These are phyloP conservation scores for Catunica adiposa DNA, from an alignment of 2,329 filamentous ascomycete species.

Conservation along the genomic window DNA sequence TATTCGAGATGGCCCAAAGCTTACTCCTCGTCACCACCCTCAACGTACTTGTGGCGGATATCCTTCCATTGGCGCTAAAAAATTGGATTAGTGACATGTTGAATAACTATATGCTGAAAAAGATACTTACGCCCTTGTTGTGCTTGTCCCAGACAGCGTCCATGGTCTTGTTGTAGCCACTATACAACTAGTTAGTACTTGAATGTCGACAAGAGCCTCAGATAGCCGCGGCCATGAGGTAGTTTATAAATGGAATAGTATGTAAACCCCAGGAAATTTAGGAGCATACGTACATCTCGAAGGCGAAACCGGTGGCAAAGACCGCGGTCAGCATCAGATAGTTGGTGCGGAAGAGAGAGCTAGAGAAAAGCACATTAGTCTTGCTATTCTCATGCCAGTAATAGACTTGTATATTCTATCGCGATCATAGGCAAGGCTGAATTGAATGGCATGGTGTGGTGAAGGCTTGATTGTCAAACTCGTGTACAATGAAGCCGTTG, in stretches of 20 bases:
- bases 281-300: constrained; percentile 76
- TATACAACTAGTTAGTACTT: constrained; percentile 24
- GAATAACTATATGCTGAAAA: neutral
- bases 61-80: constrained; percentile 97
- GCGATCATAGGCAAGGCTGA: no score
- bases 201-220: neutral
- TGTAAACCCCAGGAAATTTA: no score
- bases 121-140: constrained; percentile 70
- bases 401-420: no score
- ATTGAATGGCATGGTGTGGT: no score
- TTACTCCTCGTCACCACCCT: constrained; percentile 48
- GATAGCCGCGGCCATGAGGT: neutral
- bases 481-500: no score
- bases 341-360: constrained; percentile 74
- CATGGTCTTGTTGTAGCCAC: constrained; percentile 66
- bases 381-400: no score
- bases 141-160: constrained; percentile 79
- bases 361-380: constrained; percentile 25
- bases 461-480: no score
- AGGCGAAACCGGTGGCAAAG: constrained; percentile 74
- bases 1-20: constrained; percentile 7
- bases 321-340: constrained; percentile 72
- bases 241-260: neutral
- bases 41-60: constrained; percentile 77
- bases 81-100: neutral